Base-by-base conservation (phyloP, 2,329 filamentous ascomycete species). In the Amauroascus niger region DNA sequence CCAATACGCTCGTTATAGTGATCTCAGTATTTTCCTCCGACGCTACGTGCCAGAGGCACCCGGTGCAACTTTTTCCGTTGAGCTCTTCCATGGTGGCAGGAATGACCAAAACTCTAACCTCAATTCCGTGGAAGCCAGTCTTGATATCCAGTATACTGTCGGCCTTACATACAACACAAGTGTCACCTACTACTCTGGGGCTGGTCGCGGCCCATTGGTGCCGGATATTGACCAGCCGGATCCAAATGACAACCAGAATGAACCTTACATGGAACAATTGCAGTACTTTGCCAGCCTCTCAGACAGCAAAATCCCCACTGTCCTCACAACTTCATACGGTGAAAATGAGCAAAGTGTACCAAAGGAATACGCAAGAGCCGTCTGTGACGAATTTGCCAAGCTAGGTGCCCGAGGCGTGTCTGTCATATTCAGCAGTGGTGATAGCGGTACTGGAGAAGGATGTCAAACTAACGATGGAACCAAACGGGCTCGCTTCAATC, bases 241-340 rank as follows among this genome's bases (percentile, higher is more conserved):
- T 22, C 41, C 59, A 0, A 63, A 62, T 7, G 59, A 70, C 58
- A 76, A 81, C 56, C 70, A 70, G 8, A 83, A 86, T 59, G 84
- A 87, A 69, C 82, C 83, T 0, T 88, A 82, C 64, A 72, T 87
- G 2, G 77, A 77, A 14, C 82, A 83, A 65, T 74, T 83, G 5
- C 74, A 77, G 54, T 79, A 82, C 63, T 71, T 87, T 8, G 69
- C 85, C 2, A 64, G 70, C 18, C 73, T 83, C 18, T 66, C 73
- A 1, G 75, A 80, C 55, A 64, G 71, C 2, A 65, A 78, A 16
- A 71, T 87, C 0, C 84, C 85, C 0, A 75, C 79, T 2, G 79
- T 86, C 16, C 74, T 88, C 40, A 78, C 76, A 39, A 84, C 82
- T n/a, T 87, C 83, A 0, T 88, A 87, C 62, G 83, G 82, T 24